A percentile compares a stretch with the other conserved stretches of the same genome.
phyloP scores from a whole-genome alignment of 176 grass and related monocot species.

The bread wheat (Triticum aestivum) region DNA sequence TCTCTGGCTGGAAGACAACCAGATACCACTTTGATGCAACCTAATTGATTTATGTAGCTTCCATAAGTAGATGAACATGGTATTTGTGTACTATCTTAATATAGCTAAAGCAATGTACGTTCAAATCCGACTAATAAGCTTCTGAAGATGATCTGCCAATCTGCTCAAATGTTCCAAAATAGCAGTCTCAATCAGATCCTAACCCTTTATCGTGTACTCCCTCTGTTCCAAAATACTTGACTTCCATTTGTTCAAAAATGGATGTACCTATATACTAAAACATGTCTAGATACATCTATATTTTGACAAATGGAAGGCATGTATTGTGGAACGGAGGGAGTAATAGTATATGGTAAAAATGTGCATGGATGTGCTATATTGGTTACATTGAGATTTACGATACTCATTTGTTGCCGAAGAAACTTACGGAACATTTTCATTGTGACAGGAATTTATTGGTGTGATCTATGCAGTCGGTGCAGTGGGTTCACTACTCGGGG shows the following conservation, averaged over 20 bases:
- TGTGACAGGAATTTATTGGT: conserved; percentile 61
- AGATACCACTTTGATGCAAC: not conserved
- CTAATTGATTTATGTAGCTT: not conserved
- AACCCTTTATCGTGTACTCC: not conserved
- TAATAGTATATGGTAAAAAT: not conserved
- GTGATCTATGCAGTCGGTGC: conserved; percentile 72
- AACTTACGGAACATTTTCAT: conserved; percentile 24
- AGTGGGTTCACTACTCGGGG: conserved; percentile 74
- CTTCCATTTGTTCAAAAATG: no score
- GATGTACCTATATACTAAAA: no score
- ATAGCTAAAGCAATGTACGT: not conserved
- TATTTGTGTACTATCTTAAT: not conserved
- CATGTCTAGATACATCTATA: no score
- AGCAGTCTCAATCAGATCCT: not conserved
- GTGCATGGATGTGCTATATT: not conserved
- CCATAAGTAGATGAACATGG: not conserved
- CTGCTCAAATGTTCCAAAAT: not conserved
- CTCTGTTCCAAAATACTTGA: no score
- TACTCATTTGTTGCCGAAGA: not conserved
- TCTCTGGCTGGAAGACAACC: not conserved
- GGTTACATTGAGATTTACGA: not conserved
- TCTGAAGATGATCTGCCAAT: not conserved
- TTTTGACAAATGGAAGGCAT: no score
- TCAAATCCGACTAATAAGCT: not conserved
- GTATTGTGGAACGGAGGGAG: no score